These are phyloP conservation scores for Fragaria vesca DNA, from an alignment of 306 rosid species.

Conservation along the genomic window DNA sequence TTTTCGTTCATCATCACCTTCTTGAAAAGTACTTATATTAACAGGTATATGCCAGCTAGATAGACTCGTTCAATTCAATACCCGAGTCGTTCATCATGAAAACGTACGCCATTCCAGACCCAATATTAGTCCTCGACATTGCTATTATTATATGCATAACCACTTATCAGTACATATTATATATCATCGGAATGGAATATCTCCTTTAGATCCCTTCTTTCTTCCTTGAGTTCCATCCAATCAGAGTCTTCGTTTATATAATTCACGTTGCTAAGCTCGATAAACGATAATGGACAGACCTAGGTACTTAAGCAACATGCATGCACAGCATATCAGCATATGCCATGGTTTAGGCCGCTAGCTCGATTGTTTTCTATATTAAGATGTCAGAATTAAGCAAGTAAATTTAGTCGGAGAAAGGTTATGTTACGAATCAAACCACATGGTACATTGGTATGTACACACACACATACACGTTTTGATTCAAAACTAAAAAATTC, in stretches of 20 bases:
- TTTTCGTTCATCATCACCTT: neutral
- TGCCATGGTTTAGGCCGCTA: neutral
- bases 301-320: neutral
- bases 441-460: neutral
- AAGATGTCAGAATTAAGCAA: neutral
- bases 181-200: neutral
- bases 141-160: neutral
- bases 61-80: neutral
- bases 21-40: neutral
- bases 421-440: neutral
- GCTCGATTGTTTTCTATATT: neutral
- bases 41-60: neutral
- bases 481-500: neutral
- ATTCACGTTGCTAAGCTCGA: neutral
- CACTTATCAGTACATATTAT: neutral
- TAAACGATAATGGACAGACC: neutral
- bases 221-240: neutral
- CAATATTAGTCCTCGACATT: neutral
- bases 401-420: neutral
- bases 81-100: neutral
- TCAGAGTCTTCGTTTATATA: neutral
- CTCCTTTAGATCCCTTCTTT: neutral
- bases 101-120: neutral
- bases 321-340: neutral
- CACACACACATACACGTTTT: neutral